Base-by-base conservation (phyloP, 1,284 basidiomycete genomes). In the Paramarasmius palmivorus region DNA sequence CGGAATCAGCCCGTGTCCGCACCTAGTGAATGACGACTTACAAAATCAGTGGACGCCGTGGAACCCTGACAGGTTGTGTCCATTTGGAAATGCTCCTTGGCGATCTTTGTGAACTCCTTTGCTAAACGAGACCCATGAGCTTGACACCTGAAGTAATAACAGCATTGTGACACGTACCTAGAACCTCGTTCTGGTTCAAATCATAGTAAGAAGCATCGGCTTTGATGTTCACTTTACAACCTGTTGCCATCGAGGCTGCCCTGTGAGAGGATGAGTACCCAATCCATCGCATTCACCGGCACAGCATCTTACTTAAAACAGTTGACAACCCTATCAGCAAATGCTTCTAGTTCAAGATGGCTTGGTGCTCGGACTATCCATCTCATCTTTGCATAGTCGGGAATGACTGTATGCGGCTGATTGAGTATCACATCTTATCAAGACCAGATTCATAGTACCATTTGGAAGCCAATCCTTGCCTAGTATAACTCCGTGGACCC, bases 191-290 rank as follows among this genome's bases (percentile, higher is more conserved):
- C 65, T 90, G 85, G 44, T 76, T 74, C 37, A 91, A 65, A 41
- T 91, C 86, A 57, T 74, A 75, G 60, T 80, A 81, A 20, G 77
- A 60, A 12, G 57, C 56, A 26, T 67, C 69, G 17, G 65, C 57
- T 3, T 73, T 70, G 50, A 87, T 67, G 44, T 82, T 75, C 50
- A 84, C 72, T 46, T 70, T 75, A 66, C 90, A 92, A 2, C 79
- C 82, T 2, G 90, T 90, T 1, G 89, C 86, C 25, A 82, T 70
- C 5, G 82, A 82, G 2, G 86, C 91, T 14, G 86, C 90, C 59
- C 87, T 90, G 60, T 15, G 49, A 20, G 15, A 54, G 6, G 40
- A 46, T 34, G 39, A 61, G 17, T 55, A 29, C 15, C 40, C 35
- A 36, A 26, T 15, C 44, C 51, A 9, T 12, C 19, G 42, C 8